Evolutionary conservation across 306 rosid species (phyloP), one percentile per base, ranked within the genome.

Genomic region (Castanea sativa): DNA sequence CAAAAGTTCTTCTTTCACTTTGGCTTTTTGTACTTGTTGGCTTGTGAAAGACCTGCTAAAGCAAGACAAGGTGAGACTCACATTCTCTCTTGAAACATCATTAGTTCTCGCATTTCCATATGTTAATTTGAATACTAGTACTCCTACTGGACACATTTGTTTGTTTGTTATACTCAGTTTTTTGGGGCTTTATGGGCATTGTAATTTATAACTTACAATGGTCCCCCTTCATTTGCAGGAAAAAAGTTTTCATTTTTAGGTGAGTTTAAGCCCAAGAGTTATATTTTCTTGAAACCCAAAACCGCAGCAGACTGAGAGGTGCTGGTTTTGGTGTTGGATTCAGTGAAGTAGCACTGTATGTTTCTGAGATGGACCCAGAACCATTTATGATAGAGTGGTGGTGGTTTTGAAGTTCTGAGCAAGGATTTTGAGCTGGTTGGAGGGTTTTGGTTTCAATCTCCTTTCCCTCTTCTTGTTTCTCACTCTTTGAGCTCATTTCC

Each of bases 31-130:
- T 85, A 56, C 86, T 64, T 79, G 91, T 76, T 83, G 72, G 75
- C 76, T 84, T 81, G 73, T 49, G 79, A 45, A 9, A 25, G 56
- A 81, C 80, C 85, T 73, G 71, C 86, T 70, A 68, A 68, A 83
- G 74, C 76, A 86, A 83, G 83, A 84, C 89, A 84, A 87, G 76
- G 63, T 59, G 78, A 84, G 77, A 0, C 72, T 90, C 93, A 84
- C 88, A 80, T 88, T 84, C 85, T 78, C 78, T 77, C 76, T 86
- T 76, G 71, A 58, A 59, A 77, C 75, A 74, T 75, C 80, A 64
- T 20, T 23, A 18, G 71, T 61, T 13, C 78, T 74, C 25, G 83
- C 75, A 77, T 74, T 58, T 81, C 55, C 60, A 4, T 76, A 75
- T 79, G 73, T 77, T 35, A 70, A 41, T 41, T 41, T 2, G 45